Conservation (phyloP, 208 protist genomes). For the Phytomonas sp. region DNA sequence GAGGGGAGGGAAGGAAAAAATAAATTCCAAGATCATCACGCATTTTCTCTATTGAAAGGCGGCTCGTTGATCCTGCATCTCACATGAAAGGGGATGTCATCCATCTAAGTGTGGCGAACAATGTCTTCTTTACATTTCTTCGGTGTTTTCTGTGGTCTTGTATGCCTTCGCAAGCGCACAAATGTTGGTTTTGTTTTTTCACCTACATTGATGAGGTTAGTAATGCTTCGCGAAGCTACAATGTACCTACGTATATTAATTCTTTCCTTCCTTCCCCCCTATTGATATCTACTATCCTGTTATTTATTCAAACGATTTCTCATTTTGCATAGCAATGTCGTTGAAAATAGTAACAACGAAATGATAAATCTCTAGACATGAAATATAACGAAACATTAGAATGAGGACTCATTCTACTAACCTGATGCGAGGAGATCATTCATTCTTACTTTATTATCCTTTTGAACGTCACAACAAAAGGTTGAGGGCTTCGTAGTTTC, state of each 20-base stretch:
- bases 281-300: neutral
- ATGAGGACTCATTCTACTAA: neutral
- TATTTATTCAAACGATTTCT: neutral
- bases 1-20: neutral
- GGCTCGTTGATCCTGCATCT: neutral
- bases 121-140: neutral
- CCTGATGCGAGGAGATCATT: neutral
- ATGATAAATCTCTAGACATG: neutral
- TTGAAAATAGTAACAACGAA: neutral
- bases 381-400: neutral
- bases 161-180: neutral
- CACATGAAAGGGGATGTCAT: neutral
- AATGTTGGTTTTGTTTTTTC: neutral
- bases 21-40: neutral
- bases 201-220: neutral
- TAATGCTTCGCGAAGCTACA: neutral
- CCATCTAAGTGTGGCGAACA: neutral
- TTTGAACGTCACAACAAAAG: neutral
- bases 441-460: neutral
- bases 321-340: neutral
- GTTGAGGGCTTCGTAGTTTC: neutral
- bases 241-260: neutral
- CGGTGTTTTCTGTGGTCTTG: neutral
- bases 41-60: neutral
- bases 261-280: neutral